These are phyloP conservation scores for Candida takata DNA, from an alignment of 805 yeast genomes.

Conservation along the genomic window DNA sequence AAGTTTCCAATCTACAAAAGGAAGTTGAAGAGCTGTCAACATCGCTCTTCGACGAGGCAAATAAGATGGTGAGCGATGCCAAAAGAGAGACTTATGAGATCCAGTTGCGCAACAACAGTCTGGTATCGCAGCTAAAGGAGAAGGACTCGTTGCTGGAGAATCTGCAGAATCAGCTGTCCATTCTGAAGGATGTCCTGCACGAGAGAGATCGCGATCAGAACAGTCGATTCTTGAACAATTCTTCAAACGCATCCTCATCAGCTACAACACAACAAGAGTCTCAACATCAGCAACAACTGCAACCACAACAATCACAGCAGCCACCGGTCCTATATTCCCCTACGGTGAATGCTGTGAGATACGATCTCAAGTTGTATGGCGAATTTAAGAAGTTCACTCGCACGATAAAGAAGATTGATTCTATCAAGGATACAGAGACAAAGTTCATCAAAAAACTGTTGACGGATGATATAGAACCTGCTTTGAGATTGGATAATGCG, in stretches of 20 bases:
- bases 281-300: background rate
- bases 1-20: constrained; percentile 50
- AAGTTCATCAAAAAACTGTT: constrained; percentile 59
- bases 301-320: background rate
- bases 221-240: background rate
- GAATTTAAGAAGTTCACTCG: constrained; percentile 34
- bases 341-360: constrained; percentile 33
- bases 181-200: constrained; percentile 54
- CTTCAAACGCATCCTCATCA: background rate
- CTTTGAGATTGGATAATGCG: constrained; percentile 55
- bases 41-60: constrained; percentile 76
- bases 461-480: constrained; percentile 75
- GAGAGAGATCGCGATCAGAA: constrained; percentile 32
- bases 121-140: constrained; percentile 52
- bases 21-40: constrained; percentile 80
- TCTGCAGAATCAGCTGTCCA: constrained; percentile 59
- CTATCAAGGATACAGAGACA: constrained; percentile 32
- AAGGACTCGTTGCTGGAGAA: constrained; percentile 60
- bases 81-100: constrained; percentile 56
- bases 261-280: background rate
- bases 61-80: constrained; percentile 76
- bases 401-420: constrained; percentile 26
- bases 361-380: constrained; percentile 31
- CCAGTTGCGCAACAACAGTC: constrained; percentile 50
- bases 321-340: constrained; percentile 33